Percentiles rank a stretch among this genome's conserved stretches.
phyloP scores from a whole-genome alignment of 306 rosid species.

The Hippophae tibetana region DNA sequence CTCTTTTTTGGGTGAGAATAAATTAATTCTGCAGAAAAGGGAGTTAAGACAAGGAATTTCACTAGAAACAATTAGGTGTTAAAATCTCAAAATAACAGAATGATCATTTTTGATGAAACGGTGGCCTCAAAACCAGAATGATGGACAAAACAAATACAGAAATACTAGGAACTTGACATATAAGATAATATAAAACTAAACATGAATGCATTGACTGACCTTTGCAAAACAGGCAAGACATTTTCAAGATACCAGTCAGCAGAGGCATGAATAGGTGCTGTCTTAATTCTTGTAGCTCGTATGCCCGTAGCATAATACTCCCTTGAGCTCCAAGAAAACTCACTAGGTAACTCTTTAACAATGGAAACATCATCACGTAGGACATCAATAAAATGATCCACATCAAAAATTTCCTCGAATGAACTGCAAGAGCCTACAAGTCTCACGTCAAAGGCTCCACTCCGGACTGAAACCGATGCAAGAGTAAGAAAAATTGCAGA shows the following conservation, averaged over 20 bases:
- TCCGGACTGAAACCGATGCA: neutral
- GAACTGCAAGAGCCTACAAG: constrained; percentile 42
- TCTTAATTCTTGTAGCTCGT: constrained; percentile 75
- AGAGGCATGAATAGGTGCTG: constrained; percentile 73
- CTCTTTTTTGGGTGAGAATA: too few relatives aligned
- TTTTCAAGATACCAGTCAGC: constrained; percentile 88
- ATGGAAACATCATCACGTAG: constrained; percentile 64
- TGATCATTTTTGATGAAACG: too few relatives aligned
- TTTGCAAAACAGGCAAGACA: constrained; percentile 68
- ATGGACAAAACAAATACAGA: too few relatives aligned
- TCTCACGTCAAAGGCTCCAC: constrained; percentile 2
- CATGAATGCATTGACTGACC: constrained; percentile 37
- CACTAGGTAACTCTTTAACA: constrained; percentile 69
- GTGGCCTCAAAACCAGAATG: too few relatives aligned
- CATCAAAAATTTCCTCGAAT: constrained; percentile 78
- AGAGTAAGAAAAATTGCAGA: constrained; percentile 9
- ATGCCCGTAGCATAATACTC: constrained; percentile 72
- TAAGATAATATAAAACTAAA: neutral
- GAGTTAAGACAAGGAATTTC: too few relatives aligned
- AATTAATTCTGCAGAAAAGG: too few relatives aligned
- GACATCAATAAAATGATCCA: constrained; percentile 77
- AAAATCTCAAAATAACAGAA: too few relatives aligned
- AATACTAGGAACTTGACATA: constrained; percentile 14
- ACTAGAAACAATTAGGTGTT: too few relatives aligned
- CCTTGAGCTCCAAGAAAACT: constrained; percentile 80